Base-by-base conservation (phyloP, 345 rosid genomes). In the Nasturtium officinale region DNA sequence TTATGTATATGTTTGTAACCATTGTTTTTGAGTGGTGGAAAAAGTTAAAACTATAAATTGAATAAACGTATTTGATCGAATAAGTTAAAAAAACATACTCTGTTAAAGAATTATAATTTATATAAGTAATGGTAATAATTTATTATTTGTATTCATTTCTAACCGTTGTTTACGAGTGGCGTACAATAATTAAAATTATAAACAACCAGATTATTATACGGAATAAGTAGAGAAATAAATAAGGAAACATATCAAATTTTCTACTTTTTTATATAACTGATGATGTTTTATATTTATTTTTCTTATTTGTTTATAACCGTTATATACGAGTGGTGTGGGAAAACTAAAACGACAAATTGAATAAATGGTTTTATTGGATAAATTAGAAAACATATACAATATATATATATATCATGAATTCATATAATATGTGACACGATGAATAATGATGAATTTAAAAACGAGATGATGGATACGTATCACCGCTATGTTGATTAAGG, bases 291-390 rank as follows among this genome's bases (percentile, higher is more conserved):
- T 38, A 33, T 26, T 12, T 66, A 53, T 45, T n/a, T 58, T 29
- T 50, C 7, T 2, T 7, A 32, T 32, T 45, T 62, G 0, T 54
- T 33, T 32, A 0, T 4, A 47, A 48, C 72, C 16, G 40, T 76
- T 55, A 68, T 68, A 55, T 33, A 18, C 37, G 11, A 68, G 51
- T 63, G 46, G 59, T 33, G 20, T 1, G n/a, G 5, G 53, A 42
- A 12, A 29, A 53, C 3, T 61, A 43, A 25, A 25, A 29, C 15
- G 16, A 52, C 43, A 23, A 51, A 61, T 40, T 68, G 8, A 55
- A 35, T 25, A 7, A 12, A 33, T 15, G 29, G 20, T 33, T 47
- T 65, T 28, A 4, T 28, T 4, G 13, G 52, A 26, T 57, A 10
- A 5, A 21, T 23, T 30, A 43, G 8, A 2, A 65, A 53, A 55